phyloP scores from a whole-genome alignment of 2,329 filamentous ascomycete species.

The Elsinoe necatrix region DNA sequence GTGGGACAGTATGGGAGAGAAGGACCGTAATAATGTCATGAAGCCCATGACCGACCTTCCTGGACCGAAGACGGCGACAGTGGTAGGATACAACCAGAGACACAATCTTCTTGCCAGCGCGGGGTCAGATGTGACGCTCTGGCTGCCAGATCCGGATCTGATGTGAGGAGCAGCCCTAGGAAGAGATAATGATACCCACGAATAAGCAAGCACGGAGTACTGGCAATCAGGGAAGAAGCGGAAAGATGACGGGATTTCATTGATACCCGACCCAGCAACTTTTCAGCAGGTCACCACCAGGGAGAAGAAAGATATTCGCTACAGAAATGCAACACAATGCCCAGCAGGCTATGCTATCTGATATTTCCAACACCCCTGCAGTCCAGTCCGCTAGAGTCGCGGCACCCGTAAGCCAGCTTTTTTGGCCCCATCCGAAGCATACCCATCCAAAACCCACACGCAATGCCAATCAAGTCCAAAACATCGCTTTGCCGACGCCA shows the following conservation, averaged over 20 bases:
- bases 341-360: background rate
- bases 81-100: slow-evolving; percentile 81
- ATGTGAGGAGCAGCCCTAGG: slow-evolving; percentile 5
- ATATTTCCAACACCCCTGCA: background rate
- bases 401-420: slow-evolving; percentile 10
- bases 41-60: slow-evolving; percentile 57
- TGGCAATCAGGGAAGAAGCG: background rate
- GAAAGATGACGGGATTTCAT: background rate
- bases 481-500: background rate
- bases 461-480: background rate
- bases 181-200: background rate
- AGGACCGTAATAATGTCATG: slow-evolving; percentile 49
- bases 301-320: background rate
- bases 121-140: slow-evolving; percentile 61
- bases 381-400: background rate
- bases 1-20: slow-evolving; percentile 66
- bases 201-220: background rate
- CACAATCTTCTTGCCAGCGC: slow-evolving; percentile 88
- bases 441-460: slow-evolving; percentile 1
- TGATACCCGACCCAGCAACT: background rate
- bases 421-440: background rate
- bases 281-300: background rate
- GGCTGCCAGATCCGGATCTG: slow-evolving; percentile 39
- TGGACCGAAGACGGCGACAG: slow-evolving; percentile 56
- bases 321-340: background rate